Percentiles rank a stretch among this genome's conserved stretches.
These are phyloP conservation scores for Phaffia rhodozyma DNA, from an alignment of 1,284 basidiomycete genomes.

Conservation along the genomic window DNA sequence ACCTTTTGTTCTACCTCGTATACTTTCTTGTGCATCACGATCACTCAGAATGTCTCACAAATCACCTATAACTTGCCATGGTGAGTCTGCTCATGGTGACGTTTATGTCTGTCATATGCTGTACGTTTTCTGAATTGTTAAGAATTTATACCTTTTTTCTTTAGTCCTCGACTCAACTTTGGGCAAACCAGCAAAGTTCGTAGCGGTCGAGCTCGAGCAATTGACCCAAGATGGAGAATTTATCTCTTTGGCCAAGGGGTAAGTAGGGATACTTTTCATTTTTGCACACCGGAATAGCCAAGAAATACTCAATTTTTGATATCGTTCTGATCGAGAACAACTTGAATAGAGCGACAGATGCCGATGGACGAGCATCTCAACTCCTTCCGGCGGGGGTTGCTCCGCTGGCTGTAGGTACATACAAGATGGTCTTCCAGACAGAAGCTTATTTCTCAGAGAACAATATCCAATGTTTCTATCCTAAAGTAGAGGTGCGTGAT, in stretches of 20 bases:
- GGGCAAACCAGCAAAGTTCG: conserved; percentile 63
- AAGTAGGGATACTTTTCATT: conserved; percentile 19
- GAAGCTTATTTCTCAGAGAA: conserved; percentile 63
- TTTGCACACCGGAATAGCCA: background rate
- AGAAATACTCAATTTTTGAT: background rate
- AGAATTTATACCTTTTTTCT: background rate
- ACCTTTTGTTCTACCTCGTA: no score
- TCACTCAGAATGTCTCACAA: conserved; percentile 22
- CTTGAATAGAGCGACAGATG: conserved; percentile 53
- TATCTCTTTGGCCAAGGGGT: conserved; percentile 54
- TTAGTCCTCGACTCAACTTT: conserved; percentile 71
- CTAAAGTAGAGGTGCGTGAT: conserved; percentile 61
- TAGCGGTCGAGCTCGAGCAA: conserved; percentile 45
- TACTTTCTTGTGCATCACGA: no score
- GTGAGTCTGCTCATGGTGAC: conserved; percentile 36
- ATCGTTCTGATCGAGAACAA: background rate
- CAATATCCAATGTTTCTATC: conserved; percentile 64
- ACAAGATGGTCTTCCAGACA: conserved; percentile 75
- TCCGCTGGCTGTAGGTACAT: conserved; percentile 45
- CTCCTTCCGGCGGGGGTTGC: conserved; percentile 51
- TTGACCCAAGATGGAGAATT: conserved; percentile 28
- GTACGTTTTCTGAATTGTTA: background rate
- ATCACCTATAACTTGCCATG: conserved; percentile 81
- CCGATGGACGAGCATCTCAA: conserved; percentile 65
- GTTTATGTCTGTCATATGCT: background rate